phyloP scores from a whole-genome alignment of 306 rosid genomes.

The Vigna trinervia region DNA sequence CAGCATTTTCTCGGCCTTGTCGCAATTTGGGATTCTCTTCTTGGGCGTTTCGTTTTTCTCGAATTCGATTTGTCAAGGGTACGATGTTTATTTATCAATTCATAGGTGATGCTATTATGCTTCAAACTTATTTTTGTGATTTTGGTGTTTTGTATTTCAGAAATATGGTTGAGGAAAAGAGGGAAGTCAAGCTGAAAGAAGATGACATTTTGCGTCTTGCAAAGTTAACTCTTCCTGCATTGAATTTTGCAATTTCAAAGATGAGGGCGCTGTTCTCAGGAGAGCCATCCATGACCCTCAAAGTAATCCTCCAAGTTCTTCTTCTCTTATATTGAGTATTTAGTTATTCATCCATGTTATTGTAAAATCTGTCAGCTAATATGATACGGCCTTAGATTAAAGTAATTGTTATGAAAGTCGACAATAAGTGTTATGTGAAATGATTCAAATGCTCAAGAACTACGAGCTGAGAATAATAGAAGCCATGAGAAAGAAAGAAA shows the following conservation, averaged over 20 bases:
- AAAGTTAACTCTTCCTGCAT: constrained; percentile 66
- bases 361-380: not conserved
- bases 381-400: not conserved
- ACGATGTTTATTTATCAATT: constrained; percentile 12
- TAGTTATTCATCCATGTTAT: not conserved
- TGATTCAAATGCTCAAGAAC: not conserved
- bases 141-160: constrained; percentile 49
- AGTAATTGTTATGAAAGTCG: not conserved
- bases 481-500: not conserved
- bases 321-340: not conserved
- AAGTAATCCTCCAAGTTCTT: constrained; percentile 55
- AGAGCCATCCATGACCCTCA: constrained; percentile 87
- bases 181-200: constrained; percentile 65
- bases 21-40: constrained; percentile 69
- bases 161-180: constrained; percentile 49
- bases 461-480: not conserved
- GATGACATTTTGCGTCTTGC: constrained; percentile 71
- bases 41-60: constrained; percentile 76
- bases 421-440: not conserved
- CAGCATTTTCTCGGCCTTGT: constrained; percentile 79
- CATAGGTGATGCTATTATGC: not conserved
- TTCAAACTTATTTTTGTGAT: not conserved
- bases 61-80: constrained; percentile 77
- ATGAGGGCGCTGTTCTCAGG: constrained; percentile 73
- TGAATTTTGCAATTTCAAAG: constrained; percentile 70